A percentile compares a stretch with the other conserved stretches of the same genome.
Conservation (phyloP, 1,139 yeast genomes). For the Geotrichum klebahnii region DNA sequence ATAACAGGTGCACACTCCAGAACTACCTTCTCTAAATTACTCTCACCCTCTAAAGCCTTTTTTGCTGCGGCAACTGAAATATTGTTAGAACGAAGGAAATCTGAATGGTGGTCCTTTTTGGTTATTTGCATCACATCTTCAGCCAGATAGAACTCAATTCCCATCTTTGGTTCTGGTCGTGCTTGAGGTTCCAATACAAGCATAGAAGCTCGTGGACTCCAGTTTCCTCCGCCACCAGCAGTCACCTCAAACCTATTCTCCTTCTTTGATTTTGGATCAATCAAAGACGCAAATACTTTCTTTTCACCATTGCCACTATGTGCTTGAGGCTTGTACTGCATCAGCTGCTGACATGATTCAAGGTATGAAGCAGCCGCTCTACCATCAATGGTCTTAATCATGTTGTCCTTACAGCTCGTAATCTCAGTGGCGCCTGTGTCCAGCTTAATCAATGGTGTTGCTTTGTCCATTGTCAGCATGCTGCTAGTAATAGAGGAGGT, state of each 20-base stretch:
- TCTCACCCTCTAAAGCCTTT: not conserved
- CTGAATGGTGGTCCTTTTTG: slow-evolving; percentile 2
- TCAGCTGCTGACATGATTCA: slow-evolving; percentile 45
- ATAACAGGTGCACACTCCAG: slow-evolving; percentile 30
- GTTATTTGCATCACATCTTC: slow-evolving; percentile 4
- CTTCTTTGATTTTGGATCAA: not conserved
- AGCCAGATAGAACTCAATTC: slow-evolving; percentile 45
- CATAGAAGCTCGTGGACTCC: slow-evolving; percentile 61
- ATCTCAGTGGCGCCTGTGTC: slow-evolving; percentile 36
- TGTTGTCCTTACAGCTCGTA: slow-evolving; percentile 49
- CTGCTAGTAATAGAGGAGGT: not conserved
- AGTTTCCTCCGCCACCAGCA: slow-evolving; percentile 60
- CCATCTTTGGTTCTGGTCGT: slow-evolving; percentile 44
- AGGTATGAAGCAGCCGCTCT: slow-evolving; percentile 51
- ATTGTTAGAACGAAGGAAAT: slow-evolving; percentile 5
- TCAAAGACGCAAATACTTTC: slow-evolving; percentile 42
- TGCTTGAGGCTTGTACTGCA: slow-evolving; percentile 44
- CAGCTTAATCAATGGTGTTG: slow-evolving; percentile 30
- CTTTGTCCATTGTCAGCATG: not conserved
- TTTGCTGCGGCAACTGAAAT: not conserved
- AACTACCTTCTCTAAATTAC: slow-evolving; percentile 15
- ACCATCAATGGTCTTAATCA: slow-evolving; percentile 49
- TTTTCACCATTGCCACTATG: slow-evolving; percentile 22
- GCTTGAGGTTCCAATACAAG: slow-evolving; percentile 59
- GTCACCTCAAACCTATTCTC: slow-evolving; percentile 43